Base-by-base conservation (phyloP, 805 yeast genomes). In the Tetrapisispora nanseiensis region DNA sequence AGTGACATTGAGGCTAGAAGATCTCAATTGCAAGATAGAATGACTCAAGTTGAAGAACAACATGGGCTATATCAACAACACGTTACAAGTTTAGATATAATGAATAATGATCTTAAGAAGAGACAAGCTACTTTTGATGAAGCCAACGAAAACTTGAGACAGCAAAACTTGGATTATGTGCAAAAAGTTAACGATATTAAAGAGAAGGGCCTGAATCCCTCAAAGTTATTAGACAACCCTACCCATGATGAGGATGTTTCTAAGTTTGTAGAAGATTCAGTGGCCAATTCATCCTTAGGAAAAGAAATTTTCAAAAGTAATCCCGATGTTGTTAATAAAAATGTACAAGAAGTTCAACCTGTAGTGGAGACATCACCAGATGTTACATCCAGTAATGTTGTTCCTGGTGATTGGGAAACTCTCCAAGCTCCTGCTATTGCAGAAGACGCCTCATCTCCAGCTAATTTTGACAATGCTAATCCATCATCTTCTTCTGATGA, bases 141-240 rank as follows among this genome's bases (percentile, higher is more conserved):
- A 26, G 69, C 72, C 13, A 67, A 66, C 43, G 61, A 57, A 20
- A 72, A 69, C 18, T 51, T 69, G 16, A 65, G 66, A 24, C 57
- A 58, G 32, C 68, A 64, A 39, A 65, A 67, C 37, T 43, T 56
- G 5, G 54, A 52, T 27, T 62, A 63, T 42, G 66, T 68, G 21
- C 51, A 60, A 39, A 64, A 61, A 45, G 55, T 59, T 16, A 67
- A 64, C 39, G 60, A 56, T 4, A 56, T 62, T 33, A 54, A 66
- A 3, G 62, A 59, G 23, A 59, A 52, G 35, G 33, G 29, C 11
- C 4, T 37, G 3, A 13, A 24, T 18, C 31, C 19, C 8, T 1
- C 19, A 21, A 13, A 3, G 9, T 6, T n/a, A 18, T 21, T 39
- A 8, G 33, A 62, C 20, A 22, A 47, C 15, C 45, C 47, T 15